Conservation (phyloP, 1,284 basidiomycete species). For the Tilletia setariae region DNA sequence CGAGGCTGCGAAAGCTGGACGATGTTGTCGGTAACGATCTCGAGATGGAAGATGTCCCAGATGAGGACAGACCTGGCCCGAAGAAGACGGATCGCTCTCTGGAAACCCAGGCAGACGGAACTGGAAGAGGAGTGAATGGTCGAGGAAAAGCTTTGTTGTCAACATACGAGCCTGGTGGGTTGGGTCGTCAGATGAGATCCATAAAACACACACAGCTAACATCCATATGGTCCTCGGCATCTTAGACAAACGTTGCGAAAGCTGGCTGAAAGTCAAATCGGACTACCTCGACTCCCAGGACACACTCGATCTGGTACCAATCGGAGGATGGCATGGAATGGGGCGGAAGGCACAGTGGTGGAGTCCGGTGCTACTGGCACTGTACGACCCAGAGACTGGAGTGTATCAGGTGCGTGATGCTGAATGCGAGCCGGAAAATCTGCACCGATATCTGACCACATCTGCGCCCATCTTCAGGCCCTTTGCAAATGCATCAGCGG, state of each 20-base stretch:
- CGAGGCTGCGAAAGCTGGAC: constrained; percentile 32
- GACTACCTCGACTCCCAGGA: constrained; percentile 61
- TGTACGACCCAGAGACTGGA: constrained; percentile 69
- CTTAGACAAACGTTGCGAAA: constrained; percentile 54
- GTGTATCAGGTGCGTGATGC: constrained; percentile 59
- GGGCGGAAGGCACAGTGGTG: constrained; percentile 91
- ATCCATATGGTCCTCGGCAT: not conserved
- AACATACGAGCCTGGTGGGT: constrained; percentile 73
- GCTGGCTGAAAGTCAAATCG: constrained; percentile 64
- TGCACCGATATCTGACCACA: not conserved
- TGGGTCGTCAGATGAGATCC: not conserved
- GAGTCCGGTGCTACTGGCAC: constrained; percentile 80
- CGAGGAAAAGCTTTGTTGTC: constrained; percentile 71
- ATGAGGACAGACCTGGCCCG: constrained; percentile 12
- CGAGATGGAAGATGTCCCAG: constrained; percentile 38
- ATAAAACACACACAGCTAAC: too few relatives aligned
- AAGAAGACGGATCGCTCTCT: constrained; percentile 1
- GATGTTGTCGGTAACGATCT: constrained; percentile 41
- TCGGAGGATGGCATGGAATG: constrained; percentile 77
- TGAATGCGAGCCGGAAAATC: not conserved
- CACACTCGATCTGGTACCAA: constrained; percentile 60
- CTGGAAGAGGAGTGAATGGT: constrained; percentile 41
- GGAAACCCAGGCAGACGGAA: constrained; percentile 52
- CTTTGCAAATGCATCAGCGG: constrained; percentile 70
- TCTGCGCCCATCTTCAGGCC: constrained; percentile 54